A percentile compares a stretch with the other conserved stretches of the same genome.
Evolutionary conservation across 2,329 filamentous ascomycete genomes (phyloP).

Genomic region (Knufia petricola): DNA sequence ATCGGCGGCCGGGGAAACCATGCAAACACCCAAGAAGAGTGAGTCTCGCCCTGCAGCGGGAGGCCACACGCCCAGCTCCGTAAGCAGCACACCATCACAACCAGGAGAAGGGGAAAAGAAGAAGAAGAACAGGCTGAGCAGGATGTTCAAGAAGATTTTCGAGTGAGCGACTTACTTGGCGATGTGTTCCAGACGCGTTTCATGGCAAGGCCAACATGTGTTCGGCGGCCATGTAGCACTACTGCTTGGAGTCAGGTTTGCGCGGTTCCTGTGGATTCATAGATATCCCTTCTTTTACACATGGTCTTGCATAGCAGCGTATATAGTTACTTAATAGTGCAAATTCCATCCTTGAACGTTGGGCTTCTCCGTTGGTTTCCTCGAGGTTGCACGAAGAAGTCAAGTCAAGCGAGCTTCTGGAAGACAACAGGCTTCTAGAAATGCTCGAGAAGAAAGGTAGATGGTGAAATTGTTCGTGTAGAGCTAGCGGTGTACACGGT

Average conservation of each 20-base stretch:
- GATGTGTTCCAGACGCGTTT: neutral
- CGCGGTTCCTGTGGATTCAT: constrained; percentile 3
- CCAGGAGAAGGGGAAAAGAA: constrained; percentile 31
- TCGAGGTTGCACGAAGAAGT: neutral
- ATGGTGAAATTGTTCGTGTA: neutral
- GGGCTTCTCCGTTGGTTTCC: neutral
- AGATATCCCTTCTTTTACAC: neutral
- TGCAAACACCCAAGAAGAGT: constrained; percentile 18
- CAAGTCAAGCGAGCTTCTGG: constrained; percentile 9
- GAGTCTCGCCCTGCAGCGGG: constrained; percentile 10
- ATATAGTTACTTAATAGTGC: neutral
- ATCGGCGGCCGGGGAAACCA: constrained; percentile 4
- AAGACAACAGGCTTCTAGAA: constrained; percentile 8
- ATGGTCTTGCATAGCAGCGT: neutral
- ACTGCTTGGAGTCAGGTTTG: neutral
- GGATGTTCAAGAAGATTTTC: constrained; percentile 52
- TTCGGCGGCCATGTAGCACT: neutral
- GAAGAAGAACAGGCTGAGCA: constrained; percentile 58
- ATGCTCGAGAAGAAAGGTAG: neutral
- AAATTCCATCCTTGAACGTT: neutral
- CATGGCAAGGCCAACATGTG: neutral
- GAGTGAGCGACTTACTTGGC: constrained; percentile 24
- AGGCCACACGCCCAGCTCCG: constrained; percentile 13
- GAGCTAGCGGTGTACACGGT: neutral
- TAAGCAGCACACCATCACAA: constrained; percentile 20